Evolutionary conservation across 2,329 filamentous ascomycete species (phyloP), one percentile per base, ranked within the genome.

Genomic region (Metarhizium sp.): DNA sequence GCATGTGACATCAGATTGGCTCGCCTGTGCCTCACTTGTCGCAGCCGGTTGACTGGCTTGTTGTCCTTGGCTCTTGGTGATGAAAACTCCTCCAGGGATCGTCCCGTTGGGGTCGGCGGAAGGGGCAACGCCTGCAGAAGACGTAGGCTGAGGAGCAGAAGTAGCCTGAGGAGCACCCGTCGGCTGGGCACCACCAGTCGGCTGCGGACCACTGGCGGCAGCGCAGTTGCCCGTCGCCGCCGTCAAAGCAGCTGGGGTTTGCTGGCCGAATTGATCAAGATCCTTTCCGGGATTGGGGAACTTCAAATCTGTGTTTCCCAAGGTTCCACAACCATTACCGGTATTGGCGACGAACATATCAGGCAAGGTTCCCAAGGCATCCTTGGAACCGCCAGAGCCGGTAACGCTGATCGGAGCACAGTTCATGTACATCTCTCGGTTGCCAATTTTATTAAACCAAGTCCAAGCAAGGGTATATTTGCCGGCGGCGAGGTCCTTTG

Each of bases 361-460:
- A 0, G 88, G 88, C 83, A 95, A 85, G 0, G 72, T 68, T 43
- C 81, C 67, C 59, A 86, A 80, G 60, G 80, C 80, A 2, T 75
- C 69, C 55, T 82, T 63, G 47, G 71, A 69, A 53, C 80, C 80
- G 0, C 71, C 72, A 0, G 59, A 60, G 8, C 81, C 81, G 0
- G 81, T 81, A 29, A 97, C 77, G 0, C 77, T 79, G 50, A 95
- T 70, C 0, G 89, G 83, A 0, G 87, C 90, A 63, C 92, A 99
- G 79, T 96, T 95, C 91, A 96, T 95, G 78, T 97, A 96, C 79
- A 96, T 90, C 68, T 97, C 94, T 1, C 92, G 86, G 75, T 96
- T 96, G 2, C 94, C 94, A 10, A 95, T 66, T 57, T 87, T 87
- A 76, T 97, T 97, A 72, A 95, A 84, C 94, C 94, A 97, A 0